Percentiles rank a stretch among this genome's conserved stretches.
Conservation (phyloP, 345 rosid species). For the Excoecaria cochinchinensis region DNA sequence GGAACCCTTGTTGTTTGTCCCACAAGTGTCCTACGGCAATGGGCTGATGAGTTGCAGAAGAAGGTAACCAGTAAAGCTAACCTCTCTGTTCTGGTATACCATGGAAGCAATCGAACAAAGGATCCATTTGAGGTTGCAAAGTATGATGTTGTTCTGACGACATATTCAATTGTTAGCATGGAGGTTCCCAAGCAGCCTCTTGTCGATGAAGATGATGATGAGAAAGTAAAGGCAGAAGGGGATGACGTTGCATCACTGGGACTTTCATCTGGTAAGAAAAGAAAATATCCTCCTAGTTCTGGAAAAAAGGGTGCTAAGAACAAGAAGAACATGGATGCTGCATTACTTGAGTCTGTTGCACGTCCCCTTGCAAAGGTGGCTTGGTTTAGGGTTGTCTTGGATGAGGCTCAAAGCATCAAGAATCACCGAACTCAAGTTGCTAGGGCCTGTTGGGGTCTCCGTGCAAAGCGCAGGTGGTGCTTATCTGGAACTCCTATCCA, state of each 20-base stretch:
- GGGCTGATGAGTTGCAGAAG: conserved; percentile 79
- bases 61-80: conserved; percentile 70
- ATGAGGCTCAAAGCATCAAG: conserved; percentile 98
- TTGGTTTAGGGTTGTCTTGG: conserved; percentile 95
- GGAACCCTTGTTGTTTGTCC: conserved; percentile 99
- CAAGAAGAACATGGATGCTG: conserved; percentile 49
- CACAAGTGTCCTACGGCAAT: conserved; percentile 91
- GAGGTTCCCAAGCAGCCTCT: conserved; percentile 93
- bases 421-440: conserved; percentile 95
- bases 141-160: conserved; percentile 92
- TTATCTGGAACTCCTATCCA: conserved; percentile 98
- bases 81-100: conserved; percentile 81
- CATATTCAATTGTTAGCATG: conserved; percentile 93
- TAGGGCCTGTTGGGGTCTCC: conserved; percentile 98
- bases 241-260: conserved; percentile 37
- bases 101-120: conserved; percentile 85
- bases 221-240: conserved; percentile 45
- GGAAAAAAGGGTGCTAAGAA: conserved; percentile 50
- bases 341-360: conserved; percentile 46
- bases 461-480: conserved; percentile 98
- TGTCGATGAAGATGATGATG: conserved; percentile 59
- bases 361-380: conserved; percentile 90
- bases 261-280: conserved; percentile 49
- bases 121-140: conserved; percentile 79
- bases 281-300: conserved; percentile 55